These are phyloP conservation scores for Xylogone sp. DNA, from an alignment of 2,329 filamentous ascomycete genomes.

Conservation along the genomic window DNA sequence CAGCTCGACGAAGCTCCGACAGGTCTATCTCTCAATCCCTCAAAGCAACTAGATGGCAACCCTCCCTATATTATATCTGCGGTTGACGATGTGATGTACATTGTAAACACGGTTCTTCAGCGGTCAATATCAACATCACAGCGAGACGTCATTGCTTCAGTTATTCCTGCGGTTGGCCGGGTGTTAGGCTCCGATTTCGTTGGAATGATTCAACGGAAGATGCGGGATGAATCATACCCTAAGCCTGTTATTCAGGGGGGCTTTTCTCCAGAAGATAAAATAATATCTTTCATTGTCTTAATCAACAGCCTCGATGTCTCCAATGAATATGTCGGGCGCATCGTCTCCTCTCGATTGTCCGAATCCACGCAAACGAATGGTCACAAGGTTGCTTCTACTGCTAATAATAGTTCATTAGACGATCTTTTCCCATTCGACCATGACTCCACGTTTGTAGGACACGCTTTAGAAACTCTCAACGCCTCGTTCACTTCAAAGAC, in stretches of 20 bases:
- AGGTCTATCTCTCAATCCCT: constrained; percentile 73
- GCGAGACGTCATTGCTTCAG: constrained; percentile 69
- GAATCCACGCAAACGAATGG: constrained; percentile 38
- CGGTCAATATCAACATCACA: constrained; percentile 85
- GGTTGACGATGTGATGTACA: constrained; percentile 99
- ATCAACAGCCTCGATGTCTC: constrained; percentile 95
- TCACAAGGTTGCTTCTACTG: constrained; percentile 15
- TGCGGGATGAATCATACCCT: constrained; percentile 94
- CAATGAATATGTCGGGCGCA: constrained; percentile 85
- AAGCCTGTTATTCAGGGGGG: constrained; percentile 73
- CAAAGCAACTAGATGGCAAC: constrained; percentile 68
- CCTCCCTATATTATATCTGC: constrained; percentile 91
- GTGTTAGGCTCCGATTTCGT: constrained; percentile 88
- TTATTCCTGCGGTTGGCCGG: constrained; percentile 73
- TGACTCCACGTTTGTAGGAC: constrained; percentile 67
- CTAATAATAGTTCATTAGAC: constrained; percentile 37
- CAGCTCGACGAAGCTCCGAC: constrained; percentile 86
- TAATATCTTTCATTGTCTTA: constrained; percentile 84
- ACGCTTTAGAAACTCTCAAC: constrained; percentile 65
- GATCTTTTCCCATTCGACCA: constrained; percentile 77
- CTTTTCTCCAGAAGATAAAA: constrained; percentile 81
- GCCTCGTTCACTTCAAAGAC: constrained; percentile 73
- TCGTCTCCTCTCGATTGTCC: constrained; percentile 66
- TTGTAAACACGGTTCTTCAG: constrained; percentile 87
- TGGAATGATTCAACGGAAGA: constrained; percentile 95